These are phyloP conservation scores for Persicaria maculosa DNA, from an alignment of 148 eudicot species.

Conservation along the genomic window DNA sequence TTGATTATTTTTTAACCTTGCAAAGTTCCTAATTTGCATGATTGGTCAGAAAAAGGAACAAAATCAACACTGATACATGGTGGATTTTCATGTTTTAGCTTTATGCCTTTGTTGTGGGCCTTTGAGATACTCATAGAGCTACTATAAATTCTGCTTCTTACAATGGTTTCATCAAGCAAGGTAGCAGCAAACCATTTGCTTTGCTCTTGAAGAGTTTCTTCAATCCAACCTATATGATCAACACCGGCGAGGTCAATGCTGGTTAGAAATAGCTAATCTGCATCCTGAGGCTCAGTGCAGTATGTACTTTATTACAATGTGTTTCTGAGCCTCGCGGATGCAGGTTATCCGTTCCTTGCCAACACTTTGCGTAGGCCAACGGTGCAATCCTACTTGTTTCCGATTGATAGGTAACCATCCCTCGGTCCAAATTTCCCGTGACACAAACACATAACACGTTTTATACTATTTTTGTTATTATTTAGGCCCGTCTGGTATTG, in stretches of 20 bases:
- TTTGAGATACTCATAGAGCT: neutral
- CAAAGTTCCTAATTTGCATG: conserved; percentile 3
- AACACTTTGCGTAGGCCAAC: conserved; percentile 8
- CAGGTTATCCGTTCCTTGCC: conserved; percentile 49
- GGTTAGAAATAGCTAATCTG: conserved; percentile 32
- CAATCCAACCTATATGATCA: neutral
- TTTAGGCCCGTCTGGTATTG: too few relatives aligned
- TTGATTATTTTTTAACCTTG: neutral
- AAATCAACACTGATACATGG: neutral
- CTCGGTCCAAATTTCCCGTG: too few relatives aligned
- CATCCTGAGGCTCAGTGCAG: conserved; percentile 57
- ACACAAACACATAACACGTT: too few relatives aligned
- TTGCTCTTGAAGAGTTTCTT: neutral
- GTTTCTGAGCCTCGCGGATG: conserved; percentile 42
- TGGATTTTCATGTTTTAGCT: conserved; percentile 2
- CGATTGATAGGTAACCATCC: neutral
- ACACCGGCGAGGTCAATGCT: conserved; percentile 2
- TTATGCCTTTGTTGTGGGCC: conserved; percentile 13
- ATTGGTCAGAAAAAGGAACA: conserved; percentile 3
- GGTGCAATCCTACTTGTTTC: neutral
- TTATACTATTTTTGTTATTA: too few relatives aligned
- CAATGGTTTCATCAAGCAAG: conserved; percentile 3
- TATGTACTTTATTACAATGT: neutral
- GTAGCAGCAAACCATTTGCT: neutral
- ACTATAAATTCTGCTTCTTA: conserved; percentile 3